Percentiles rank a stretch among this genome's conserved stretches.
Evolutionary conservation across 768 basidiomycete species (phyloP).

Genomic region (Lactarius indigo): DNA sequence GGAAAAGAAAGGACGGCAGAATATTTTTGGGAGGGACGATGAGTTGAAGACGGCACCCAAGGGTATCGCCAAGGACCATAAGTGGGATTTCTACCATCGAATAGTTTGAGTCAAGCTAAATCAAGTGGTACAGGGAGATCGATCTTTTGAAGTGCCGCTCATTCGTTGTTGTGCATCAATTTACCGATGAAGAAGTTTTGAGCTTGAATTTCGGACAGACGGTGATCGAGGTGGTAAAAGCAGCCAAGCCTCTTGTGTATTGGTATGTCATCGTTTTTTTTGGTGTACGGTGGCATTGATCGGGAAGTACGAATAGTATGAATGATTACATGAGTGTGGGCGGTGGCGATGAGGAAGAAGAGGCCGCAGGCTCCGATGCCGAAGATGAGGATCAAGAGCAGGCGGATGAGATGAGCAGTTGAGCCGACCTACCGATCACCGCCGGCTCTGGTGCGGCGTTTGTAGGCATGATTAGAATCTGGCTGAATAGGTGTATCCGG

Average conservation of each 20-base stretch:
- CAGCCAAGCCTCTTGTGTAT: slow-evolving; percentile 43
- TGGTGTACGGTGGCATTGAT: neutral
- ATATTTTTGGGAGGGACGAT: slow-evolving; percentile 84
- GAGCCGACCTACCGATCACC: neutral
- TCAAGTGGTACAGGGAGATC: slow-evolving; percentile 60
- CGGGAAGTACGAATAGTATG: slow-evolving; percentile 10
- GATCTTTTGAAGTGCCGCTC: slow-evolving; percentile 85
- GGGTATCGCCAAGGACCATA: slow-evolving; percentile 79
- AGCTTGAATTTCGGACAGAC: slow-evolving; percentile 38
- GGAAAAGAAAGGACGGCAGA: slow-evolving; percentile 66
- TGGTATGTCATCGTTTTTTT: neutral
- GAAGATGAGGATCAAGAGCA: slow-evolving; percentile 12
- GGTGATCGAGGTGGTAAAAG: slow-evolving; percentile 34
- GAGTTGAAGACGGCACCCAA: slow-evolving; percentile 91
- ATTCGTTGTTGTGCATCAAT: slow-evolving; percentile 58
- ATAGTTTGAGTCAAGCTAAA: neutral
- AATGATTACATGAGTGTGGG: slow-evolving; percentile 26
- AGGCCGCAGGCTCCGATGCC: neutral
- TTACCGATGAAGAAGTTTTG: slow-evolving; percentile 42
- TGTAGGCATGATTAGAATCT: neutral
- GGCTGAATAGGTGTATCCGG: neutral
- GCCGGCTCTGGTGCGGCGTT: neutral
- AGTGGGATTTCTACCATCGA: slow-evolving; percentile 38
- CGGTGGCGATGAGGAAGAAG: slow-evolving; percentile 18
- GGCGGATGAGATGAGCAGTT: neutral